A percentile compares a stretch with the other conserved stretches of the same genome.
phyloP scores from a whole-genome alignment of 2,329 filamentous ascomycete genomes.

The Colletotrichum sp. region DNA sequence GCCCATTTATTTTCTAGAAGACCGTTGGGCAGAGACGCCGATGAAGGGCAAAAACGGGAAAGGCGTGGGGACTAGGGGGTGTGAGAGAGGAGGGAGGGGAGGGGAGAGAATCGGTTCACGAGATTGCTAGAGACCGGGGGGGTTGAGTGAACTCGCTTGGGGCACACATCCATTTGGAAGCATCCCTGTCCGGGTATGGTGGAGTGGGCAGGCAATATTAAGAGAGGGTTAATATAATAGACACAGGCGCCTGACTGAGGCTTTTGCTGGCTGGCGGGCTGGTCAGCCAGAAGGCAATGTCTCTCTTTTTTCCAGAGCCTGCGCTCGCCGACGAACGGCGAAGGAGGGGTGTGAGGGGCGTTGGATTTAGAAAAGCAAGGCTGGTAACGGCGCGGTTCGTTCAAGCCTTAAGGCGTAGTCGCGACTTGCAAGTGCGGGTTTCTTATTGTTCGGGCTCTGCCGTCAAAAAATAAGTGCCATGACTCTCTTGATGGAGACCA shows the following conservation, averaged over 20 bases:
- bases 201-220: conserved; percentile 20
- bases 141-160: conserved; percentile 37
- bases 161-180: conserved; percentile 10
- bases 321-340: neutral
- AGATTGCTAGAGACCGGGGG: conserved; percentile 47
- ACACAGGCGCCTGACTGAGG: conserved; percentile 22
- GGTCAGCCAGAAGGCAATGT: conserved; percentile 10
- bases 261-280: conserved; percentile 13
- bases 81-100: conserved; percentile 22
- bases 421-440: neutral
- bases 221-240: conserved; percentile 21
- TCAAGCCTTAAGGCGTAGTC: conserved; percentile 9
- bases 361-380: neutral
- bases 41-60: conserved; percentile 41
- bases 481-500: conserved; percentile 1
- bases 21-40: conserved; percentile 50
- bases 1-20: conserved; percentile 51
- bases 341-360: conserved; percentile 4
- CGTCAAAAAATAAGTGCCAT: conserved; percentile 10
- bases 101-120: conserved; percentile 48
- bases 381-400: conserved; percentile 9
- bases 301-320: neutral
- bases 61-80: conserved; percentile 35
- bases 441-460: conserved; percentile 6
- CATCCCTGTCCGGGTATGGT: conserved; percentile 20